Conservation (phyloP, 2,329 filamentous ascomycete species). For the Trichoderma arundinaceum region DNA sequence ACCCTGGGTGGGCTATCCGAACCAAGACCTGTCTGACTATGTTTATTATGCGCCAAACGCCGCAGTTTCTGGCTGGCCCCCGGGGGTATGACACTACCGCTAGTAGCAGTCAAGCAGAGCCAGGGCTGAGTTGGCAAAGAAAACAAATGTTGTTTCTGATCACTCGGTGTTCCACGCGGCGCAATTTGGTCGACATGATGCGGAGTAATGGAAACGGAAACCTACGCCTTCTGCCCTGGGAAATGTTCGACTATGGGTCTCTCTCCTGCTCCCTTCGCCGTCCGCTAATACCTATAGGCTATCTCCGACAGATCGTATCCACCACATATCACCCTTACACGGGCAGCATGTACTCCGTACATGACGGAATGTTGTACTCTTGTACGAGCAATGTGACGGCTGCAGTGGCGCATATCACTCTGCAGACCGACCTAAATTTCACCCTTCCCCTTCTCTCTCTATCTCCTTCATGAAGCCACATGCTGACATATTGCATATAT, state of each 20-base stretch:
- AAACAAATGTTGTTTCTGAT: not conserved
- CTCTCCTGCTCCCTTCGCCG: not conserved
- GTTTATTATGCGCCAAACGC: not conserved
- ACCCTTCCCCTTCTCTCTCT: not conserved
- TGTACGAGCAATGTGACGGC: slow-evolving; percentile 8
- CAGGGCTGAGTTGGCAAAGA: not conserved
- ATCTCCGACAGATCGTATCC: not conserved
- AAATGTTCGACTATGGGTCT: not conserved
- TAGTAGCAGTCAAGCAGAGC: not conserved
- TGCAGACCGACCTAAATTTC: slow-evolving; percentile 5
- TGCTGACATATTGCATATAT: slow-evolving; percentile 13
- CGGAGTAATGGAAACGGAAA: not conserved
- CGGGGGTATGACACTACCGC: not conserved
- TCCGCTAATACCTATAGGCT: not conserved
- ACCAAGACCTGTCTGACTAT: slow-evolving; percentile 11
- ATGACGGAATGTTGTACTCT: not conserved
- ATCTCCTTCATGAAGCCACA: not conserved
- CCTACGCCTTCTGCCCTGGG: not conserved
- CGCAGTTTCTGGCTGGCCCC: slow-evolving; percentile 1
- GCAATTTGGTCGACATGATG: slow-evolving; percentile 7
- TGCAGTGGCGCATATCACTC: slow-evolving; percentile 19
- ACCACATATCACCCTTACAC: not conserved
- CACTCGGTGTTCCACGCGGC: slow-evolving; percentile 6
- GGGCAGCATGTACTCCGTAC: not conserved
- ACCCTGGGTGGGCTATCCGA: not conserved